These are phyloP conservation scores for Tylopilus vinaceipallidus DNA, from an alignment of 768 basidiomycete species.

Conservation along the genomic window DNA sequence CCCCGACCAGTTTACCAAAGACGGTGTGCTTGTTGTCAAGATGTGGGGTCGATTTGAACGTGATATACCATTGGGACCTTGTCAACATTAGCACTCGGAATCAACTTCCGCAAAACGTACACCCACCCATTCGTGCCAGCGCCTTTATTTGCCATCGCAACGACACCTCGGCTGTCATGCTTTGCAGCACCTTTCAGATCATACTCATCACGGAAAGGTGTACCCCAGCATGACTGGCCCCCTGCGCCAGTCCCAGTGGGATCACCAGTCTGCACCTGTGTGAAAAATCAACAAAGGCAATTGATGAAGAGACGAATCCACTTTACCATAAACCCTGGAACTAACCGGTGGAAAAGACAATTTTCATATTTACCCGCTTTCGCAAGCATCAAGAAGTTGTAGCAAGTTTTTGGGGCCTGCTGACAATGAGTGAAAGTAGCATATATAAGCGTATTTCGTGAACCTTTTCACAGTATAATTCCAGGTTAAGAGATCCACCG, in stretches of 20 bases:
- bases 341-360: constrained; percentile 86
- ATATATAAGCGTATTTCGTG: neutral
- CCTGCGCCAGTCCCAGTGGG: constrained; percentile 95
- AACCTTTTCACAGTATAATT: constrained; percentile 88
- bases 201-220: constrained; percentile 93
- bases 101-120: neutral
- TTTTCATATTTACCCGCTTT: constrained; percentile 87
- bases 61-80: constrained; percentile 92
- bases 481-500: constrained; percentile 83
- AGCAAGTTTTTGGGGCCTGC: constrained; percentile 96
- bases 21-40: constrained; percentile 95
- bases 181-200: constrained; percentile 85
- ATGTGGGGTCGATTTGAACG: constrained; percentile 80
- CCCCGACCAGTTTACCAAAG: constrained; percentile 96
- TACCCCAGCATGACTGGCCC: constrained; percentile 92
- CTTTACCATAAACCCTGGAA: constrained; percentile 92
- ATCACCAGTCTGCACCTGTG: constrained; percentile 94
- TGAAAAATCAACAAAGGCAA: constrained; percentile 1
- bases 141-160: constrained; percentile 97
- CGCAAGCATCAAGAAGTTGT: constrained; percentile 96
- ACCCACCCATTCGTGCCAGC: constrained; percentile 80
- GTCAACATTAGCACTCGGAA: neutral
- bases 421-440: neutral
- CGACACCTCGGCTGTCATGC: constrained; percentile 77
- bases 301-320: neutral